Evolutionary conservation across 352 stramenopile genomes (phyloP).

Genomic region (Pythium oligandrum): DNA sequence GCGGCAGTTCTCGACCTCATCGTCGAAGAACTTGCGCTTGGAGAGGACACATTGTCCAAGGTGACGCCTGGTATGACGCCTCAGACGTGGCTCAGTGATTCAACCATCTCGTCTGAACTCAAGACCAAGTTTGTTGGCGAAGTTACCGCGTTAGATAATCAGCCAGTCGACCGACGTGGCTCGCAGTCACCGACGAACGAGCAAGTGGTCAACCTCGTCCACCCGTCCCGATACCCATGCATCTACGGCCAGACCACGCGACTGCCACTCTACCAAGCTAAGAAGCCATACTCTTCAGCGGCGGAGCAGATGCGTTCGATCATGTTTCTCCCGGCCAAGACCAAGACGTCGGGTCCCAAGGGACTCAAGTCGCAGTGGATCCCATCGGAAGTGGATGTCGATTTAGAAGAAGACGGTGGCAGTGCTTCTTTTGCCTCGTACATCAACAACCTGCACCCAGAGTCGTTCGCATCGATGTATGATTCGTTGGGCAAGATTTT

Average conservation of each 20-base stretch:
- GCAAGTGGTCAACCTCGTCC: slow-evolving; percentile 2
- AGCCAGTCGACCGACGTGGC: too few species aligned
- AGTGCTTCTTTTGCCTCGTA: slow-evolving; percentile 16
- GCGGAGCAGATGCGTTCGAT: not conserved
- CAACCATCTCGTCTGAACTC: not conserved
- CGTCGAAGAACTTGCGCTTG: not conserved
- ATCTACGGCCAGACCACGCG: not conserved
- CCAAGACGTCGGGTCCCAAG: slow-evolving; percentile 8
- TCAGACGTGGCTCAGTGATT: not conserved
- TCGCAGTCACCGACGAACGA: not conserved
- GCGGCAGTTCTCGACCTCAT: not conserved
- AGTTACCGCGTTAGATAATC: not conserved
- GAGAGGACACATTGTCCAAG: not conserved
- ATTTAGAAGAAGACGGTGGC: slow-evolving; percentile 4
- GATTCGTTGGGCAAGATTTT: slow-evolving; percentile 18
- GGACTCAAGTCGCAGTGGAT: slow-evolving; percentile 17
- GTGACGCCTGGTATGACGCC: not conserved
- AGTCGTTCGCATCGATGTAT: slow-evolving; percentile 13
- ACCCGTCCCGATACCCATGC: not conserved
- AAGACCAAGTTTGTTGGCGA: not conserved
- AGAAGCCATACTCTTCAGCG: not conserved
- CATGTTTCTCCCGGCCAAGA: not conserved
- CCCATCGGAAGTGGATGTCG: slow-evolving; percentile 11
- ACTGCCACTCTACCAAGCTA: not conserved
- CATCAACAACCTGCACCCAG: slow-evolving; percentile 36